Base-by-base conservation (phyloP, 768 basidiomycete species). In the Suillus subaureus region DNA sequence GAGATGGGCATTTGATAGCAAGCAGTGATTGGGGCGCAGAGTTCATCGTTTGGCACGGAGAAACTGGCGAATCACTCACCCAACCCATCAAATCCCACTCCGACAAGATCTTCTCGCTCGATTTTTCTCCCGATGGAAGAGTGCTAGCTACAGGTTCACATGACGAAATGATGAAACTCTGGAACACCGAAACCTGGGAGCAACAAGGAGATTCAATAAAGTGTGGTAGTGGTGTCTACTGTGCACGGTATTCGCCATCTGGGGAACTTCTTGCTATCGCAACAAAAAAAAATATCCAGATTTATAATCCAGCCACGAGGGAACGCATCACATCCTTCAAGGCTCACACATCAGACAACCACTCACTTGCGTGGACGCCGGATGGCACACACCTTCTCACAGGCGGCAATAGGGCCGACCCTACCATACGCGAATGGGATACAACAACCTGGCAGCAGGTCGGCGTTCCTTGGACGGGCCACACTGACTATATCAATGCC, bases 11-110 rank as follows among this genome's bases (percentile, higher is more conserved):
- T 2, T 23, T 47, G 0, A 47, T 47, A 47, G 45, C n/a, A 47
- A 47, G 45, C n/a, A n/a, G 45, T 47, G 21, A 23, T 47, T 0
- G 0, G 0, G 4, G 1, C 0, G 45, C n/a, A 47, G 1, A 2
- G 4, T 1, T 47, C 45, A 47, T 47, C 4, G 5, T 12, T 11
- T 23, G 45, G 45, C 11, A 47, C 11, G 45, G 45, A 47, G n/a
- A 47, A 47, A 47, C 45, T 47, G 45, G 45, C 0, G 45, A 47
- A 47, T 5, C 9, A 0, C n/a, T 47, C 11, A 12, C 4, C n/a
- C 11, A 23, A 23, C 45, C 11, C 45, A 47, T n/a, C 45, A n/a
- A n/a, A n/a, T 21, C 21, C 3, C 21, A 45, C 11, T 11, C 21
- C 45, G 4, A 2, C n/a, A n/a, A n/a, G n/a, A n/a, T n/a, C n/a